phyloP scores from a whole-genome alignment of 2,329 filamentous ascomycete genomes.

The Aspergillus caelatus region DNA sequence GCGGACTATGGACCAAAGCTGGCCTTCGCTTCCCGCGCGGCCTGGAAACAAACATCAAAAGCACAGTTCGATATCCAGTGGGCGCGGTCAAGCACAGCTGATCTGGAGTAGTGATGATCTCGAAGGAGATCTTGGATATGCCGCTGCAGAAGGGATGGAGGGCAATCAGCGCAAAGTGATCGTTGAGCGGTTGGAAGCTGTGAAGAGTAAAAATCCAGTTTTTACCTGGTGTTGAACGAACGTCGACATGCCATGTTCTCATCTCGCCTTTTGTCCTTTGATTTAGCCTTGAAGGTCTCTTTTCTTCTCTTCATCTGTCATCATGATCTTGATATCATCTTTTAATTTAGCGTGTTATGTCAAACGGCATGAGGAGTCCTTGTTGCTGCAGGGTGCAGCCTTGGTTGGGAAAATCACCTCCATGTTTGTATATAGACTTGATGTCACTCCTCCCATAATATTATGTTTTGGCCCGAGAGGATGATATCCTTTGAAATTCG shows the following conservation, averaged over 20 bases:
- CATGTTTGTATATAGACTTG: slow-evolving; percentile 41
- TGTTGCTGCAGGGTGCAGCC: slow-evolving; percentile 18
- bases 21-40: slow-evolving; percentile 41
- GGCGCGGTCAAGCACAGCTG: slow-evolving; percentile 39
- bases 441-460: slow-evolving; percentile 20
- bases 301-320: slow-evolving; percentile 25
- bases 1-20: slow-evolving; percentile 39
- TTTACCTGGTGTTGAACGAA: slow-evolving; percentile 86
- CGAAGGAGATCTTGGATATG: slow-evolving; percentile 92
- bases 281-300: slow-evolving; percentile 19
- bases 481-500: slow-evolving; percentile 22
- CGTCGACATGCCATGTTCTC: neutral
- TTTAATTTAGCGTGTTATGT: slow-evolving; percentile 32
- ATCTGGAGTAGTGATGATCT: slow-evolving; percentile 72
- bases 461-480: slow-evolving; percentile 25
- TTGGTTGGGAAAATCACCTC: slow-evolving; percentile 23
- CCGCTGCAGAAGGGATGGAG: slow-evolving; percentile 91
- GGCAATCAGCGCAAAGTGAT: slow-evolving; percentile 91
- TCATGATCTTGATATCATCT: slow-evolving; percentile 17
- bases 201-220: slow-evolving; percentile 92
- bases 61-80: slow-evolving; percentile 45
- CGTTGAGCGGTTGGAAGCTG: slow-evolving; percentile 91
- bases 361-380: slow-evolving; percentile 28
- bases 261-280: slow-evolving; percentile 16
- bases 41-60: slow-evolving; percentile 33